These are phyloP conservation scores for Suhomyces chickasaworum DNA, from an alignment of 1,139 yeast genomes.

Conservation along the genomic window DNA sequence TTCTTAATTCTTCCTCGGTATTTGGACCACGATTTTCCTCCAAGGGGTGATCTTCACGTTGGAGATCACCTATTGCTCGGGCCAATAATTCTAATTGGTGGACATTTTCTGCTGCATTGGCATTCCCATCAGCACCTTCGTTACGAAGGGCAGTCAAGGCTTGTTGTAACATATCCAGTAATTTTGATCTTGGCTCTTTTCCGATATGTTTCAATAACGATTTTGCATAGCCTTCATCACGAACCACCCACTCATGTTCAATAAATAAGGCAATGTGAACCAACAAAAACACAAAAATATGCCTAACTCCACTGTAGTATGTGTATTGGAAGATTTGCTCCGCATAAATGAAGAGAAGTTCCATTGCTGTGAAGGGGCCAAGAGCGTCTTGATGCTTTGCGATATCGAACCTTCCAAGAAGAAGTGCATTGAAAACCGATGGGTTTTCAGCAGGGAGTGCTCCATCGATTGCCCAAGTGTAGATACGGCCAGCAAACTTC, in stretches of 20 bases:
- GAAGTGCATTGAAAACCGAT: constrained; percentile 40
- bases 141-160: constrained; percentile 30
- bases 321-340: constrained; percentile 32
- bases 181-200: constrained; percentile 49
- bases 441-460: constrained; percentile 43
- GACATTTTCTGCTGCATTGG: constrained; percentile 24
- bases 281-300: constrained; percentile 39
- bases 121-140: constrained; percentile 24
- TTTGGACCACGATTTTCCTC: constrained; percentile 6
- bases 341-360: constrained; percentile 10
- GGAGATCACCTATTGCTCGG: constrained; percentile 35
- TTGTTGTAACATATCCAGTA: constrained; percentile 22
- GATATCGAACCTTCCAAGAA: constrained; percentile 48
- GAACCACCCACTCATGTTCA: constrained; percentile 71
- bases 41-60: constrained; percentile 18
- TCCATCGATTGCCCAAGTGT: constrained; percentile 58
- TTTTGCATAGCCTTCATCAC: constrained; percentile 66
- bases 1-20: constrained; percentile 24
- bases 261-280: constrained; percentile 53
- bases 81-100: constrained; percentile 34
- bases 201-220: constrained; percentile 60
- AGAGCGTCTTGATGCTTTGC: constrained; percentile 4
- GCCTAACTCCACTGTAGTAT: constrained; percentile 44
- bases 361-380: not conserved
- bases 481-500: constrained; percentile 53